phyloP scores from a whole-genome alignment of 768 basidiomycete genomes.

The Melanogaster broomeanus region DNA sequence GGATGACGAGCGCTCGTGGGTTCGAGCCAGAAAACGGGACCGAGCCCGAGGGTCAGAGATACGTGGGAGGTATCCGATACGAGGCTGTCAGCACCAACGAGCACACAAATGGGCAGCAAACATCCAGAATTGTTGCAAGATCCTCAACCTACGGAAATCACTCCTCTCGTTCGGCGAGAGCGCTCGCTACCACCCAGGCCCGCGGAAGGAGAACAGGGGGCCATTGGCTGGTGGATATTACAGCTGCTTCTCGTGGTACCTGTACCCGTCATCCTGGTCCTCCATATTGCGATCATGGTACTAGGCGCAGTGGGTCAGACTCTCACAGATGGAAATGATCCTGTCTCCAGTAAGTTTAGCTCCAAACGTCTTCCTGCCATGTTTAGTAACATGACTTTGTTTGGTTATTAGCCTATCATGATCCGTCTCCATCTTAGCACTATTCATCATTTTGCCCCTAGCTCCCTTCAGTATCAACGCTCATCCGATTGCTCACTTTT shows the following conservation, averaged over 20 bases:
- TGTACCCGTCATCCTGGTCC: slow-evolving; percentile 51
- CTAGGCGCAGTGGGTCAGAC: slow-evolving; percentile 56
- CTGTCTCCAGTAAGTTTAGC: slow-evolving; percentile 44
- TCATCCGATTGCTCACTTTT: slow-evolving; percentile 39
- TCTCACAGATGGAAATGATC: slow-evolving; percentile 59
- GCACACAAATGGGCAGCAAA: slow-evolving; percentile 12
- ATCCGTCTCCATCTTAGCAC: slow-evolving; percentile 45
- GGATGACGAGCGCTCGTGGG: slow-evolving; percentile 18
- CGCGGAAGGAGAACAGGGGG: slow-evolving; percentile 12
- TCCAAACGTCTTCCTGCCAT: background rate
- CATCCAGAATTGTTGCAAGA: slow-evolving; percentile 33
- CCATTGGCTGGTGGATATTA: slow-evolving; percentile 55
- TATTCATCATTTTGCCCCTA: slow-evolving; percentile 58
- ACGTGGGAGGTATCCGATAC: slow-evolving; percentile 23
- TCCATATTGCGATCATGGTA: slow-evolving; percentile 50
- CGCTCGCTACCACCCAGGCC: slow-evolving; percentile 5
- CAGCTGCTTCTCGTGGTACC: slow-evolving; percentile 59
- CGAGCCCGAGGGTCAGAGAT: slow-evolving; percentile 5
- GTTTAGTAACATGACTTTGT: background rate
- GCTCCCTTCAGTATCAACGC: slow-evolving; percentile 63
- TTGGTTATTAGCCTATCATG: slow-evolving; percentile 57
- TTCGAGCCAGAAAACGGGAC: slow-evolving; percentile 7
- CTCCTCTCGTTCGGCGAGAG: slow-evolving; percentile 50
- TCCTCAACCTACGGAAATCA: slow-evolving; percentile 53
- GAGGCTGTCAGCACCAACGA: slow-evolving; percentile 25